A percentile compares a stretch with the other conserved stretches of the same genome.
phyloP scores from a whole-genome alignment of 805 yeast genomes.

The Wickerhamomyces chaumierensis region DNA sequence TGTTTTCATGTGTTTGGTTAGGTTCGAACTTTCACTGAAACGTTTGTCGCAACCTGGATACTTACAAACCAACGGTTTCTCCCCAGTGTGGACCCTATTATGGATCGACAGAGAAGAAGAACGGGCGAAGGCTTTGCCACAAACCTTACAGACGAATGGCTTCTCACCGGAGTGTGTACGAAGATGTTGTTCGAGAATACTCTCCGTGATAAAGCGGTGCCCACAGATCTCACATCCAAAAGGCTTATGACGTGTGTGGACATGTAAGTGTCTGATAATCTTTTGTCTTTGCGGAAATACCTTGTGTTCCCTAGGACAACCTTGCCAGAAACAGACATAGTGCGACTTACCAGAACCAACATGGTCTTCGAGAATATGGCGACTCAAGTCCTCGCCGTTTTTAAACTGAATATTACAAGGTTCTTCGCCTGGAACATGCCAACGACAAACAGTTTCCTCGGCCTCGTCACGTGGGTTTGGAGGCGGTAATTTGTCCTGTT shows the following conservation, averaged over 20 bases:
- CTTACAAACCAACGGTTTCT: slow-evolving; percentile 72
- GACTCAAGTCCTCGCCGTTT: slow-evolving; percentile 50
- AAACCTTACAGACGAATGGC: slow-evolving; percentile 64
- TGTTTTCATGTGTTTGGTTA: slow-evolving; percentile 77
- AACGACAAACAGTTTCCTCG: slow-evolving; percentile 14
- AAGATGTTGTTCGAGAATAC: slow-evolving; percentile 70
- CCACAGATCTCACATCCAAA: slow-evolving; percentile 61
- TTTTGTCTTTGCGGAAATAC: slow-evolving; percentile 79
- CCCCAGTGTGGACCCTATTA: slow-evolving; percentile 79
- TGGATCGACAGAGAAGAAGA: slow-evolving; percentile 78
- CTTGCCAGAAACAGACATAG: slow-evolving; percentile 70
- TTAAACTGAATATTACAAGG: slow-evolving; percentile 40
- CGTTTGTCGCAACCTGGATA: slow-evolving; percentile 73
- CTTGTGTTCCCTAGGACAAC: slow-evolving; percentile 53
- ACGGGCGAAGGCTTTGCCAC: slow-evolving; percentile 75
- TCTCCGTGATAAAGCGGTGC: slow-evolving; percentile 62
- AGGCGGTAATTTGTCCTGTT: neutral
- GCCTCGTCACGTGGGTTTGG: slow-evolving; percentile 1
- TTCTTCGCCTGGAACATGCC: slow-evolving; percentile 9
- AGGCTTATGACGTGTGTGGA: slow-evolving; percentile 81
- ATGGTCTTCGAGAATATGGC: slow-evolving; percentile 60
- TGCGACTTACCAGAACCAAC: slow-evolving; percentile 61
- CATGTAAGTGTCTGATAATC: slow-evolving; percentile 72
- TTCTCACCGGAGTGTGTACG: slow-evolving; percentile 84
- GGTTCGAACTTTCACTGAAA: slow-evolving; percentile 81